Conservation (phyloP, 306 rosid species). For the Astragalus glycyphyllos region DNA sequence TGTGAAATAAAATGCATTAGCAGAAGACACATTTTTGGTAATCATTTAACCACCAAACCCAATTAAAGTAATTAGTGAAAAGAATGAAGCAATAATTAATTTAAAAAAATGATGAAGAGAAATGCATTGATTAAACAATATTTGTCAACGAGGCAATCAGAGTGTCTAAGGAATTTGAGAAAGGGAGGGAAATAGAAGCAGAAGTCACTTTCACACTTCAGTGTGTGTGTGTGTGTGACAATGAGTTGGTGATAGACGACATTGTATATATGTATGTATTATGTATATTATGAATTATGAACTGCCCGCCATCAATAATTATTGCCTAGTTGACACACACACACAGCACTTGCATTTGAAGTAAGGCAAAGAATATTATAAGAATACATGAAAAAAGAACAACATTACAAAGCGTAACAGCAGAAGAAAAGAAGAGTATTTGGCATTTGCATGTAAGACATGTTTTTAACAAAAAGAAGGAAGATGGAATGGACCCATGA, state of each 20-base stretch:
- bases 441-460: constrained; percentile 66
- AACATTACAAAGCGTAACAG: constrained; percentile 33
- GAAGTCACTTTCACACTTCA: constrained; percentile 41
- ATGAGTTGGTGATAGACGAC: constrained; percentile 42
- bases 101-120: constrained; percentile 46
- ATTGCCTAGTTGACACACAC: constrained; percentile 38
- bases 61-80: constrained; percentile 36
- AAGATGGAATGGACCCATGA: constrained; percentile 50
- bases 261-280: constrained; percentile 30
- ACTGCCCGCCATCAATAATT: constrained; percentile 30
- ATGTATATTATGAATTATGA: too few species aligned
- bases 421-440: constrained; percentile 45
- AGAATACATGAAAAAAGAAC: not conserved
- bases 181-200: constrained; percentile 38
- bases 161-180: constrained; percentile 39
- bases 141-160: constrained; percentile 75
- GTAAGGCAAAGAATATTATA: constrained; percentile 8
- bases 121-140: constrained; percentile 47
- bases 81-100: constrained; percentile 54
- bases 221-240: not conserved
- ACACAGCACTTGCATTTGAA: constrained; percentile 30
- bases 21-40: not conserved
- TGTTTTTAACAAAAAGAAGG: constrained; percentile 46
- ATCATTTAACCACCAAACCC: constrained; percentile 27
- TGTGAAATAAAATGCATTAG: too few species aligned